phyloP scores from a whole-genome alignment of 2,329 filamentous ascomycete genomes.

The Podosphaera xanthii region DNA sequence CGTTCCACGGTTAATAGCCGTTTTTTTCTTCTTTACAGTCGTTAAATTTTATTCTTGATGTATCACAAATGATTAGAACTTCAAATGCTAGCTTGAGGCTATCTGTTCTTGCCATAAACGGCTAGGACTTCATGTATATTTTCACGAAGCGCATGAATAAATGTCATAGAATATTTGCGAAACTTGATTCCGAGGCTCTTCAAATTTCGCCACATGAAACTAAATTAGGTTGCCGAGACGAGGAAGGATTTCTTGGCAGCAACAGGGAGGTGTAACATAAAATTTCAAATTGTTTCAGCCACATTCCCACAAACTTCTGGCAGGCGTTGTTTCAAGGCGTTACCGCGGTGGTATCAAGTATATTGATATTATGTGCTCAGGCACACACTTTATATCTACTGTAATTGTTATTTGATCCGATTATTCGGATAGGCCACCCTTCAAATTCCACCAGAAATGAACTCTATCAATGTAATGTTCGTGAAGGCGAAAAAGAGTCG shows the following conservation, averaged over 20 bases:
- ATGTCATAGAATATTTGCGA: not conserved
- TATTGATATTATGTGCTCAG: no score
- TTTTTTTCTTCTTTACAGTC: not conserved
- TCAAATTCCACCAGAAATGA: no score
- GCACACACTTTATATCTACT: no score
- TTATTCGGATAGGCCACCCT: no score
- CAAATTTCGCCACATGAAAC: not conserved
- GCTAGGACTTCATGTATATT: not conserved
- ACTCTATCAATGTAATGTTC: no score
- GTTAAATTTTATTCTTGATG: not conserved
- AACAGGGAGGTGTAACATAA: conserved; percentile 16
- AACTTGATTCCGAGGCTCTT: not conserved
- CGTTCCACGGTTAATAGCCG: not conserved
- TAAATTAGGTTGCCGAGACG: conserved; percentile 12
- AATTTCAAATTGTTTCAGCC: no score
- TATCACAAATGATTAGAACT: not conserved
- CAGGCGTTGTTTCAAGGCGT: no score
- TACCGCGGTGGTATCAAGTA: no score
- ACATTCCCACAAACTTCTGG: no score
- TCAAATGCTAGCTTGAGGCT: not conserved
- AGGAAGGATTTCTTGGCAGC: conserved; percentile 41
- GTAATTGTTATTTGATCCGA: no score
- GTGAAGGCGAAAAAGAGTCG: no score
- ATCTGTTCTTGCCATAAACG: not conserved
- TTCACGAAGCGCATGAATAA: not conserved